Percentiles rank a stretch among this genome's conserved stretches.
phyloP scores from a whole-genome alignment of 2,329 filamentous ascomycete genomes.

The Diaporthe batatas region DNA sequence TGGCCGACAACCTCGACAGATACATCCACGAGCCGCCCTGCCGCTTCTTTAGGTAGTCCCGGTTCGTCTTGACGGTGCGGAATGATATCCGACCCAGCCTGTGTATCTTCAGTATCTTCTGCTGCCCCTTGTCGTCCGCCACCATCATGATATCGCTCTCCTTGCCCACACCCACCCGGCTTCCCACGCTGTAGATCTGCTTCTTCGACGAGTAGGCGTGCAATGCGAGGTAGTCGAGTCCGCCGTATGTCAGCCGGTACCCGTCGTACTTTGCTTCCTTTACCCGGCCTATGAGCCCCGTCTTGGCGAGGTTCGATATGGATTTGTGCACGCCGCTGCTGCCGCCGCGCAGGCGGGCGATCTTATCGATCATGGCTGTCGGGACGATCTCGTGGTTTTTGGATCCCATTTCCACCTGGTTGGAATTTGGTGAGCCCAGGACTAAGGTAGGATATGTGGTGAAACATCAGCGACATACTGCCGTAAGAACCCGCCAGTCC shows the following conservation, averaged over 20 bases:
- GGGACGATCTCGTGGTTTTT: slow-evolving; percentile 98
- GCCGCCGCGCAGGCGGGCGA: slow-evolving; percentile 84
- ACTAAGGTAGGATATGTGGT: slow-evolving; percentile 40
- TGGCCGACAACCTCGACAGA: slow-evolving; percentile 89
- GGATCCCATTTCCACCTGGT: slow-evolving; percentile 89
- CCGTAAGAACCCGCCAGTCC: slow-evolving; percentile 95
- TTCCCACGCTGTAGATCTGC: slow-evolving; percentile 90
- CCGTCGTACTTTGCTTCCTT: slow-evolving; percentile 98
- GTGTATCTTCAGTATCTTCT: slow-evolving; percentile 94
- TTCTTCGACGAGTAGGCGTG: slow-evolving; percentile 87
- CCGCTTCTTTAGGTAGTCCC: slow-evolving; percentile 87
- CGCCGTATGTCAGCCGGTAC: slow-evolving; percentile 95
- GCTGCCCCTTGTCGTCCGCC: slow-evolving; percentile 80
- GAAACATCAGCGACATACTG: slow-evolving; percentile 68
- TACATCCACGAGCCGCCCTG: slow-evolving; percentile 95
- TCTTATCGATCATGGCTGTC: slow-evolving; percentile 86
- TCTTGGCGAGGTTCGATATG: slow-evolving; percentile 93
- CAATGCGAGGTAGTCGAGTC: slow-evolving; percentile 96
- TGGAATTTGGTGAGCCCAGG: slow-evolving; percentile 51
- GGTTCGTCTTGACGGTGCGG: slow-evolving; percentile 93
- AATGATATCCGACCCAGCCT: slow-evolving; percentile 96
- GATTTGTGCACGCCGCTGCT: slow-evolving; percentile 84
- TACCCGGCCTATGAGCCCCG: slow-evolving; percentile 88
- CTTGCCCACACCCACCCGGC: slow-evolving; percentile 95
- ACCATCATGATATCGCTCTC: slow-evolving; percentile 98